phyloP scores from a whole-genome alignment of 768 basidiomycete species.

The Boletus vinaceobasis region DNA sequence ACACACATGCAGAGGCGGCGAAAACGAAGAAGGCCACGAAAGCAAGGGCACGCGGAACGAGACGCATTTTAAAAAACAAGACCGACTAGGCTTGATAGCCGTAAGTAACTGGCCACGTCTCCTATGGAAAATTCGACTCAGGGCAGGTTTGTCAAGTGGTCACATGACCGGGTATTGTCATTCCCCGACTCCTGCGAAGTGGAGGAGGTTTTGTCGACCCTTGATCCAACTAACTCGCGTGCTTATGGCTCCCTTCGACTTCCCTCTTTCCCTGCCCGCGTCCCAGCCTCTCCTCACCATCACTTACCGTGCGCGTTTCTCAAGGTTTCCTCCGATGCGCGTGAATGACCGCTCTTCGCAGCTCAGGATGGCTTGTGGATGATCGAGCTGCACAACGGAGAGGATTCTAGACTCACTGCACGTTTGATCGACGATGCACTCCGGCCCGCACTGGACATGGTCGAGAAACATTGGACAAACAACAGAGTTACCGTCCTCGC shows the following conservation, averaged over 20 bases:
- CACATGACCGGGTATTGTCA: constrained; percentile 13
- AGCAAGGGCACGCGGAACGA: constrained; percentile 28
- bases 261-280: constrained; percentile 47
- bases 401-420: constrained; percentile 66
- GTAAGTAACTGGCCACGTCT: constrained; percentile 22
- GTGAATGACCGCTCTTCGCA: neutral
- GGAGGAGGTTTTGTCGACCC: no score
- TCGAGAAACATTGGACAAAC: constrained; percentile 70
- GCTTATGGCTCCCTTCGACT: constrained; percentile 9
- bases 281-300: constrained; percentile 58
- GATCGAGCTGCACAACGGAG: constrained; percentile 76
- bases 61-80: constrained; percentile 30
- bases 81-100: neutral
- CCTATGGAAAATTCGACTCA: constrained; percentile 18
- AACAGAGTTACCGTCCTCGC: constrained; percentile 44
- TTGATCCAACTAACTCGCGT: neutral
- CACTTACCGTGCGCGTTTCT: constrained; percentile 51
- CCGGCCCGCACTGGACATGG: constrained; percentile 65
- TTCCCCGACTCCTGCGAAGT: no score
- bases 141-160: constrained; percentile 23
- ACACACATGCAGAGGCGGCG: constrained; percentile 31
- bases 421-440: constrained; percentile 56
- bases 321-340: neutral
- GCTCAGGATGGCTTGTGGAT: constrained; percentile 63
- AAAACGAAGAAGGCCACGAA: constrained; percentile 28